Conservation (phyloP, 2,329 filamentous ascomycete species). For the Fusarium succisae region DNA sequence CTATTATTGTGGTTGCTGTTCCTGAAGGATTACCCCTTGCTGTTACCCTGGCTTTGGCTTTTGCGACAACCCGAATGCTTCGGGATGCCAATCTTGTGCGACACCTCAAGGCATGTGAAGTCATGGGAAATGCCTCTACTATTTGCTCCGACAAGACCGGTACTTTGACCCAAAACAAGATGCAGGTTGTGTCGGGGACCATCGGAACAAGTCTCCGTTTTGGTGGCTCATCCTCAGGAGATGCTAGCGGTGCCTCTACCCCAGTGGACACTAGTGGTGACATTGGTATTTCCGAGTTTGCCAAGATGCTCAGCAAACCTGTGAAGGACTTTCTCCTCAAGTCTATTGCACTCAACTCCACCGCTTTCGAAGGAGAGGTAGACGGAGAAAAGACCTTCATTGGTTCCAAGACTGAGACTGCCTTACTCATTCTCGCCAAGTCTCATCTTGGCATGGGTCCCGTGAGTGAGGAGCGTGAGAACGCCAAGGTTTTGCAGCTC, state of each 20-base stretch:
- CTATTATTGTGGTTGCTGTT: slow-evolving; percentile 82
- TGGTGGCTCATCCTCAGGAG: slow-evolving; percentile 51
- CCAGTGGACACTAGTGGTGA: slow-evolving; percentile 47
- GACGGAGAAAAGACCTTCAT: slow-evolving; percentile 73
- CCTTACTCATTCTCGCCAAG: slow-evolving; percentile 74
- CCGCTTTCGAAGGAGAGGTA: slow-evolving; percentile 79
- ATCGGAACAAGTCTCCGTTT: slow-evolving; percentile 66
- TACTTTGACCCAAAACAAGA: slow-evolving; percentile 74
- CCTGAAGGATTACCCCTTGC: slow-evolving; percentile 81
- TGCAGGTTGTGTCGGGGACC: slow-evolving; percentile 71
- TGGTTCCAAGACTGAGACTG: slow-evolving; percentile 82
- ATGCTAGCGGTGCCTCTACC: slow-evolving; percentile 39
- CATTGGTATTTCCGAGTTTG: slow-evolving; percentile 57
- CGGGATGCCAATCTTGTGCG: slow-evolving; percentile 81
- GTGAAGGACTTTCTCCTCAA: slow-evolving; percentile 65
- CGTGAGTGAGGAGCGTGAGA: slow-evolving; percentile 70
- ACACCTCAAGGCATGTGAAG: slow-evolving; percentile 80
- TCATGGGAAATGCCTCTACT: slow-evolving; percentile 81
- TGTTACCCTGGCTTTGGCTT: slow-evolving; percentile 80
- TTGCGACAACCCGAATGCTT: slow-evolving; percentile 80
- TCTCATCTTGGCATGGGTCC: slow-evolving; percentile 74
- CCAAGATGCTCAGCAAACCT: slow-evolving; percentile 54
- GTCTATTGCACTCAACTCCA: slow-evolving; percentile 74
- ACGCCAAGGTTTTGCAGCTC: slow-evolving; percentile 68
- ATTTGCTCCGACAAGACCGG: slow-evolving; percentile 77